Percentiles rank a stretch among this genome's conserved stretches.
These are phyloP conservation scores for Ophiostoma sp. DNA, from an alignment of 2,329 filamentous ascomycete species.

Conservation along the genomic window DNA sequence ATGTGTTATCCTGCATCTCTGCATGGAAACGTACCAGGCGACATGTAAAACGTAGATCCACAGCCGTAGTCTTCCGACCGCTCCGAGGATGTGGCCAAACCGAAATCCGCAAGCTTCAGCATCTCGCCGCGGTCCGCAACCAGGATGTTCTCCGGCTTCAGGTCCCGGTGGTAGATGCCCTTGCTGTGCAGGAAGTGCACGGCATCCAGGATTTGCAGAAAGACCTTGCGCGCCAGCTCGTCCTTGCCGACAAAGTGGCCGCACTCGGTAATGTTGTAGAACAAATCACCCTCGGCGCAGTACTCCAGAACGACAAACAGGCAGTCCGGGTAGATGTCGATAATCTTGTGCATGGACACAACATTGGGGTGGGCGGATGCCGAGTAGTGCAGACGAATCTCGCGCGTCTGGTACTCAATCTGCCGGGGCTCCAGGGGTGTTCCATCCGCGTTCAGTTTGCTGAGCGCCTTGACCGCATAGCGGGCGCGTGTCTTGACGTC, in stretches of 20 bases:
- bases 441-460: conserved; percentile 77
- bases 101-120: conserved; percentile 96
- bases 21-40: conserved; percentile 59
- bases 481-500: conserved; percentile 77
- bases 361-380: conserved; percentile 91
- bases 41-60: conserved; percentile 99
- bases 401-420: conserved; percentile 84
- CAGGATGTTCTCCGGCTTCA: conserved; percentile 97
- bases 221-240: conserved; percentile 78
- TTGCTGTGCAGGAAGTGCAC: conserved; percentile 91
- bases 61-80: conserved; percentile 94
- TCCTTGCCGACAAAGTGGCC: conserved; percentile 94
- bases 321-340: conserved; percentile 88
- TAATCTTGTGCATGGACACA: conserved; percentile 88
- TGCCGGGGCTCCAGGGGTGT: conserved; percentile 78
- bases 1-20: neutral
- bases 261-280: conserved; percentile 95
- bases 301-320: conserved; percentile 96
- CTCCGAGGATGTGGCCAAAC: conserved; percentile 81
- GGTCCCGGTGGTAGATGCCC: conserved; percentile 94
- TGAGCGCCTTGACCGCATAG: conserved; percentile 96
- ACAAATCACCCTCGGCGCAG: conserved; percentile 94
- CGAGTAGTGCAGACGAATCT: conserved; percentile 87
- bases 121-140: conserved; percentile 85
- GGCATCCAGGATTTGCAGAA: conserved; percentile 94